A percentile compares a stretch with the other conserved stretches of the same genome.
Evolutionary conservation across 805 yeast species (phyloP).

Genomic region (Millerago galiae): DNA sequence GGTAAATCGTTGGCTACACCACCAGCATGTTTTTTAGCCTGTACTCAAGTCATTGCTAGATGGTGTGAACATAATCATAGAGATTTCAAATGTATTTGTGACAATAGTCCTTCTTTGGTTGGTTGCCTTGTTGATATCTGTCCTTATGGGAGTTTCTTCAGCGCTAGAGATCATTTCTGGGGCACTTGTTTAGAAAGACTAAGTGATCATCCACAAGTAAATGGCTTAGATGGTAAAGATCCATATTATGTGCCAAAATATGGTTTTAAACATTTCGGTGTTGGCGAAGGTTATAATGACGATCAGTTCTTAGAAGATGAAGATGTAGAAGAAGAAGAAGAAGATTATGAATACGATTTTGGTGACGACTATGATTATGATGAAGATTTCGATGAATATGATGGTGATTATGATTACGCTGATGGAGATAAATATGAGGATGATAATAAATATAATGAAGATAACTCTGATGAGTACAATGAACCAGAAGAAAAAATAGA

Average conservation of each 20-base stretch:
- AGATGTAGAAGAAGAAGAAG: slow-evolving; percentile 9
- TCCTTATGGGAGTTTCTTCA: slow-evolving; percentile 34
- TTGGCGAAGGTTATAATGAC: slow-evolving; percentile 4
- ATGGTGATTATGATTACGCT: slow-evolving; percentile 20
- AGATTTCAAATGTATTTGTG: slow-evolving; percentile 37
- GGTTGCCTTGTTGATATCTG: slow-evolving; percentile 43
- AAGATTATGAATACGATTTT: slow-evolving; percentile 10
- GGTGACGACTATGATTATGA: slow-evolving; percentile 10
- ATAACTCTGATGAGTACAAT: slow-evolving; percentile 10
- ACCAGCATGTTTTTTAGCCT: slow-evolving; percentile 44
- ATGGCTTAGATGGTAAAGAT: not conserved
- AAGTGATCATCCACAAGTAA: slow-evolving; percentile 3
- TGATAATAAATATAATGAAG: slow-evolving; percentile 26
- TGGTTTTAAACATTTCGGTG: slow-evolving; percentile 6
- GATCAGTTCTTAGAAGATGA: slow-evolving; percentile 3
- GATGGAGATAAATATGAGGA: slow-evolving; percentile 16
- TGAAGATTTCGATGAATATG: slow-evolving; percentile 22
- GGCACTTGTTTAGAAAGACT: slow-evolving; percentile 36
- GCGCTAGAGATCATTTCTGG: slow-evolving; percentile 41
- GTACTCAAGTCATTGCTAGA: slow-evolving; percentile 33
- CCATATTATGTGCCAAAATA: slow-evolving; percentile 1
- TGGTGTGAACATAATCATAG: slow-evolving; percentile 27
- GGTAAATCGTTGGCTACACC: slow-evolving; percentile 31
- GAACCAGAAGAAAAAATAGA: not conserved
- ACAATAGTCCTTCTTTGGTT: slow-evolving; percentile 30